Evolutionary conservation across 768 basidiomycete genomes (phyloP).

Genomic region (Psilocybe cyanescens): DNA sequence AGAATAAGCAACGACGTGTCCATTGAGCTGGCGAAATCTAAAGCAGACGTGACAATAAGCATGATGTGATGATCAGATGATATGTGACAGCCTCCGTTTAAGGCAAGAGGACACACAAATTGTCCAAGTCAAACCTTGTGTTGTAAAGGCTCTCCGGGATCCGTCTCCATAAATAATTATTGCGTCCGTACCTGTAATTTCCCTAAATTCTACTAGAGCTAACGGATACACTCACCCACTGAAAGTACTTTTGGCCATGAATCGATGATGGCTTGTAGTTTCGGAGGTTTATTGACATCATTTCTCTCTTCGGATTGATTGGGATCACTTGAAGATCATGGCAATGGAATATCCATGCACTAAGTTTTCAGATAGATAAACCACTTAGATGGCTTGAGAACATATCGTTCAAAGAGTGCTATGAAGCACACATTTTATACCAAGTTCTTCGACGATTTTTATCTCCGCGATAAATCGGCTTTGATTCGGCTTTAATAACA

Average conservation of each 20-base stretch:
- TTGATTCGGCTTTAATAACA: slow-evolving; percentile 1
- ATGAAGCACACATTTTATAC: too few relatives aligned
- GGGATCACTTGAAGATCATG: too few relatives aligned
- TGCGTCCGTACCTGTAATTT: neutral
- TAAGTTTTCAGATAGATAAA: too few relatives aligned
- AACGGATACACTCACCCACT: too few relatives aligned
- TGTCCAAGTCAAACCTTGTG: neutral
- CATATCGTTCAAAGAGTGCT: too few relatives aligned
- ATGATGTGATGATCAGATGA: slow-evolving; percentile 13
- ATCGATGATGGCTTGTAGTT: too few relatives aligned
- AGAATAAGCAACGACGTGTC: slow-evolving; percentile 20
- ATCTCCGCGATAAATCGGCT: slow-evolving; percentile 3
- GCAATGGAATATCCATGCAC: too few relatives aligned
- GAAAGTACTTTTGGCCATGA: too few relatives aligned
- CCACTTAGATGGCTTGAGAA: too few relatives aligned
- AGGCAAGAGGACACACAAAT: slow-evolving; percentile 3
- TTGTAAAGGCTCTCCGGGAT: neutral
- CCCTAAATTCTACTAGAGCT: too few relatives aligned
- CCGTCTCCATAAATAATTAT: neutral
- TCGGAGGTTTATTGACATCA: too few relatives aligned
- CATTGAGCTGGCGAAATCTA: slow-evolving; percentile 21
- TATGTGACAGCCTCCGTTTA: neutral
- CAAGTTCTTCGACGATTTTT: neutral
- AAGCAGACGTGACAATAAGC: slow-evolving; percentile 12
- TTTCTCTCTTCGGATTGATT: too few relatives aligned